phyloP scores from a whole-genome alignment of 495 filamentous ascomycete genomes.

The Trichocladium uniseriatum region DNA sequence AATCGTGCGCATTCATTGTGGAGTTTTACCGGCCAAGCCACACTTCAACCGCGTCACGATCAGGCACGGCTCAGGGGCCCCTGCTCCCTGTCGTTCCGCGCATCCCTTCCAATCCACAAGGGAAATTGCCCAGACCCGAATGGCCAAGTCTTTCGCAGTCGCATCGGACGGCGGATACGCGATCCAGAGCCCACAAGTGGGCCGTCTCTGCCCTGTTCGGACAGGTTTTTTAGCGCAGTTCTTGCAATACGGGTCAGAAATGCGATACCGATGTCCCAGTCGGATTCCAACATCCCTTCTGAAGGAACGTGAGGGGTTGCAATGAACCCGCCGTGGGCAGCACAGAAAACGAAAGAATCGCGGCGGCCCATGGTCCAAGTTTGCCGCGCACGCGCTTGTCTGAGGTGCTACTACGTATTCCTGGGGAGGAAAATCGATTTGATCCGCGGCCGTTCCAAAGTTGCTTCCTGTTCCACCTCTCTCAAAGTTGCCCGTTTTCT shows the following conservation, averaged over 20 bases:
- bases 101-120: neutral
- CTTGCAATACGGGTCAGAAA: neutral
- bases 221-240: constrained; percentile 1
- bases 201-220: neutral
- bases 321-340: neutral
- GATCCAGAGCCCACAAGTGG: constrained; percentile 4
- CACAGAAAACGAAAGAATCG: neutral
- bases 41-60: constrained; percentile 4
- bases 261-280: neutral
- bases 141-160: constrained; percentile 1
- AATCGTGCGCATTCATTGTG: too few relatives aligned
- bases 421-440: too few relatives aligned
- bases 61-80: neutral
- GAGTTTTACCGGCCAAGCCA: constrained; percentile 6
- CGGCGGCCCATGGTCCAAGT: too few relatives aligned
- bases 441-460: too few relatives aligned
- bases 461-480: neutral
- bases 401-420: too few relatives aligned
- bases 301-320: neutral
- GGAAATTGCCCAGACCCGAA: constrained; percentile 2
- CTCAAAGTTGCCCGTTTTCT: neutral
- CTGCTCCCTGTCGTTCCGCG: neutral
- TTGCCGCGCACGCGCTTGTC: neutral
- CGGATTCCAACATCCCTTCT: neutral
- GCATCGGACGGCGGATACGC: constrained; percentile 1